Base-by-base conservation (phyloP, 768 basidiomycete species). In the Tremella mesenterica region DNA sequence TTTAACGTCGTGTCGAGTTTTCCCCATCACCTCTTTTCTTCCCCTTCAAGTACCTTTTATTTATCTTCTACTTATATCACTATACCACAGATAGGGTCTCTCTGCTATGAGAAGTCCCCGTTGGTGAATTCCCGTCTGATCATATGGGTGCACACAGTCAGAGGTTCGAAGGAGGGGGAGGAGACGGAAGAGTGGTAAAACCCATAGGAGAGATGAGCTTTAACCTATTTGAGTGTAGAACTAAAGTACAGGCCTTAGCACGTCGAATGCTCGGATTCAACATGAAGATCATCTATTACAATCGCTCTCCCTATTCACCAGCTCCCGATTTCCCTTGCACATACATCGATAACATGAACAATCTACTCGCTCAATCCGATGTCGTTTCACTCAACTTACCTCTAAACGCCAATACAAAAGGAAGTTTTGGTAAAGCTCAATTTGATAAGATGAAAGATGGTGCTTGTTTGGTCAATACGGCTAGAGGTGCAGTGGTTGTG, bases 351-450 rank as follows among this genome's bases (percentile, higher is more conserved):
- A 76, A 80, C 44, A 50, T 82, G 21, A 76, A 80, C 44, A 79
- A 77, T 57, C 80, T 96, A 73, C 76, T 91, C 31, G 76, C 70
- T 20, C 77, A 81, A 64, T 75, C 85, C 6, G 92, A 96, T 69
- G 85, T 91, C 46, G 76, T 95, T 61, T 89, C 86, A 57, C 77
- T 96, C 23, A 86, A 90, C 70, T 81, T 91, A 12, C 92, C 92
- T 0, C 75, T 93, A 39, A 80, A 82, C 47, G 66, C 76, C 14
- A 82, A 88, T 21, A 96, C 88, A 23, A 55, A 82, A 31, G 82
- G 83, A 1, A 72, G 85, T 8, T 83, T 91, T 1, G 82, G 82
- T 10, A 85, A 86, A 71, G 80, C 79, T 61, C 81, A 82, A 78
- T 88, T 93, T 52, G 76, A 84, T 45, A 76, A 78, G 60, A 76